Evolutionary conservation across 164 flowering plant species (phyloP), one percentile per base, ranked within the genome.

Genomic region (Umbilicus rupestris): DNA sequence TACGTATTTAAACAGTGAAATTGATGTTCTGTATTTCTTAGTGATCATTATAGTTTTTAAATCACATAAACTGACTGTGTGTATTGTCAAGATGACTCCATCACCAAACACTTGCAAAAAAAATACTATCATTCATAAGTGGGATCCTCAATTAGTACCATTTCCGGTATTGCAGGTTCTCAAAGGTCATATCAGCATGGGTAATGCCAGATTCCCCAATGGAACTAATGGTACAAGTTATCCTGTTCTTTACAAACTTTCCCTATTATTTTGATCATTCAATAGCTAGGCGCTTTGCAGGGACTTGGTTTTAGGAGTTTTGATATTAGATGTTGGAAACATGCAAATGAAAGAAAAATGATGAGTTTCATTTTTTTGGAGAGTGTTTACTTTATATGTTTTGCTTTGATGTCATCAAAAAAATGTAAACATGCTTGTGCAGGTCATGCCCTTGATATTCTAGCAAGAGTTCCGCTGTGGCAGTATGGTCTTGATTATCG

Each of bases 401-500:
- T 26, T 26, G 15, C 31, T 24, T 52, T 52, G 15, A 52, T 24
- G 59, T 52, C 15, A 52, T 41, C 0, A 49, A n/a, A 44, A 46
- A 7, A 1, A 19, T 62, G n/a, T 22, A 22, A 16, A 42, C 57
- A 63, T 16, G 65, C 69, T 71, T 39, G 69, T 66, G 31, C 76
- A 90, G 98, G 97, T 62, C 78, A 84, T 74, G 70, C 88, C 59
- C 87, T 94, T 59, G 98, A 94, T 74, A 74, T 87, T 82, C 96
- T 94, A 79, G 97, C 99, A 72, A 85, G 97, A 71, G 60, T 86
- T 68, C 94, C 96, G 39, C 76, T 92, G 73, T 95, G 99, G 99
- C 87, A 82, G 79, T 37, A 80, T 76, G 99, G 99, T 55, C 97
- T 95, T 82, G 99, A 95, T 79, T 95, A 92, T 74, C 87, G 97